phyloP scores from a whole-genome alignment of 2,329 filamentous ascomycete genomes.

The Podosphaera xanthii region DNA sequence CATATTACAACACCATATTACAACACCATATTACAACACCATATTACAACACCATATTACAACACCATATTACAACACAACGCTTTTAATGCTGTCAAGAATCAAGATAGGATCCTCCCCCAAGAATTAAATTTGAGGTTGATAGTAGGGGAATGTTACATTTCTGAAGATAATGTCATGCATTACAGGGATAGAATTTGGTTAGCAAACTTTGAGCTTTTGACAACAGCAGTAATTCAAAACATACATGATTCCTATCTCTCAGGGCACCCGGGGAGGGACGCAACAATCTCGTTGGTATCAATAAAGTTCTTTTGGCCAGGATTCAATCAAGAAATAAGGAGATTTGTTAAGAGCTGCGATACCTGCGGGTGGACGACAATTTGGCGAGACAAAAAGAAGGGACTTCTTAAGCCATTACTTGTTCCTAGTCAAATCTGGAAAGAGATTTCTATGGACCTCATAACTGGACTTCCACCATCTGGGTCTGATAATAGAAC shows the following conservation, averaged over 20 bases:
- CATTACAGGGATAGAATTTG: neutral
- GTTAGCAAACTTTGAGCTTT: neutral
- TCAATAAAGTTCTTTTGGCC: neutral
- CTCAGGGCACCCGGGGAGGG: conserved; percentile 1
- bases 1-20: too few relatives aligned
- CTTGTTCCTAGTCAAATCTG: conserved; percentile 1
- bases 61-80: neutral
- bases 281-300: neutral
- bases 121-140: neutral
- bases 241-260: conserved; percentile 1
- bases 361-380: neutral
- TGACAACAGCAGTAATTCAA: conserved; percentile 1
- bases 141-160: neutral
- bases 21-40: too few relatives aligned
- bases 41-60: too few relatives aligned
- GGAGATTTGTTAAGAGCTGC: conserved; percentile 1
- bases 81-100: neutral
- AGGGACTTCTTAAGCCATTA: neutral
- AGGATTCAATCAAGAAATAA: neutral
- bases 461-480: neutral
- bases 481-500: too few relatives aligned
- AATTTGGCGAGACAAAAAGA: conserved; percentile 1
- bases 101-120: neutral
- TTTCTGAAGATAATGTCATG: neutral
- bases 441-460: conserved; percentile 4